These are phyloP conservation scores for Botrytis squamosa DNA, from an alignment of 2,329 filamentous ascomycete genomes.

Conservation along the genomic window DNA sequence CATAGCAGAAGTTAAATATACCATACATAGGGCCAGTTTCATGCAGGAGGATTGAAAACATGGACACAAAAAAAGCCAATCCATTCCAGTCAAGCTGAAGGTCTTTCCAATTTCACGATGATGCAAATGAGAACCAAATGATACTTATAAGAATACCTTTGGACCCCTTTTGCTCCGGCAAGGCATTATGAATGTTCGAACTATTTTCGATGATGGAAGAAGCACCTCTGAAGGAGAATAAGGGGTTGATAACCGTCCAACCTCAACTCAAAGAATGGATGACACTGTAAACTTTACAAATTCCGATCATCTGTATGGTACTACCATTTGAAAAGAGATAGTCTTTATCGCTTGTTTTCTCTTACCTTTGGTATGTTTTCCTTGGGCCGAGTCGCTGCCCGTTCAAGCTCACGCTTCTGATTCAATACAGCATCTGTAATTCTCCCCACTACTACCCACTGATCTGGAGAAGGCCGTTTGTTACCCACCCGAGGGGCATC, in stretches of 20 bases:
- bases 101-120: neutral
- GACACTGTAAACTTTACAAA: neutral
- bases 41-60: neutral
- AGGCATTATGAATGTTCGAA: neutral
- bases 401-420: constrained; percentile 27
- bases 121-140: neutral
- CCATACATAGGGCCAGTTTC: neutral
- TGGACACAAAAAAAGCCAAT: neutral
- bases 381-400: constrained; percentile 18
- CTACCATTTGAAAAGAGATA: neutral
- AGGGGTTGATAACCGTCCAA: neutral
- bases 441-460: constrained; percentile 27
- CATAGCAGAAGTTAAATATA: neutral
- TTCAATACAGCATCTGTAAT: constrained; percentile 27
- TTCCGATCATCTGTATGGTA: neutral
- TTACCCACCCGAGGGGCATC: constrained; percentile 24
- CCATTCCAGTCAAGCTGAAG: neutral
- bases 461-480: constrained; percentile 24
- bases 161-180: neutral
- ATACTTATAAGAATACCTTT: neutral
- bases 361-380: constrained; percentile 10
- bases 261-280: neutral
- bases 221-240: neutral
- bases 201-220: neutral
- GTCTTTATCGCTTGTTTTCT: constrained; percentile 8